phyloP scores from a whole-genome alignment of 305 asterid species.

The Fraxinus sp. region DNA sequence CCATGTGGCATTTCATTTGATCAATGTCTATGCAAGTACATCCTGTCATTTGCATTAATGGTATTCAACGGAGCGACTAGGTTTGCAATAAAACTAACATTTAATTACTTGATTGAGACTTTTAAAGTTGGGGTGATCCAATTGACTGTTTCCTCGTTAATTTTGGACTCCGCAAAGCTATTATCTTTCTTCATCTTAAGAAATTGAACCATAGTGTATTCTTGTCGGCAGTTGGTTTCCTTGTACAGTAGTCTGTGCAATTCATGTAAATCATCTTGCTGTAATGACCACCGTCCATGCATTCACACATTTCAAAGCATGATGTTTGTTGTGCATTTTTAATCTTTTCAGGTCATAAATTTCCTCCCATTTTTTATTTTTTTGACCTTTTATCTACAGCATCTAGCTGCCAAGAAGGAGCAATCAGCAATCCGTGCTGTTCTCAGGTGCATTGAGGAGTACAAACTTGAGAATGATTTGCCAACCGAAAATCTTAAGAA shows the following conservation, averaged over 20 bases:
- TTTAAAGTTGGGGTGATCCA: background rate
- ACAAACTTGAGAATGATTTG: constrained; percentile 80
- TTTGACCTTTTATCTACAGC: constrained; percentile 41
- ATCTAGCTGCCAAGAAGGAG: constrained; percentile 93
- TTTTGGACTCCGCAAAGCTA: background rate
- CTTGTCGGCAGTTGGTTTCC: background rate
- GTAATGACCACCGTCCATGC: background rate
- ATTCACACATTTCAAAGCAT: background rate
- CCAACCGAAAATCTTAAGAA: constrained; percentile 82
- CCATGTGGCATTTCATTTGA: background rate
- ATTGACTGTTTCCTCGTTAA: background rate
- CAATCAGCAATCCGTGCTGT: constrained; percentile 94
- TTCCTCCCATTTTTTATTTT: background rate
- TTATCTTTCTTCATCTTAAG: background rate
- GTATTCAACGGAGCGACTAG: background rate
- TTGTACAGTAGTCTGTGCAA: background rate
- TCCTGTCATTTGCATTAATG: background rate
- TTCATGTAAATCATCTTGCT: background rate
- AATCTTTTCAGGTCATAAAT: background rate
- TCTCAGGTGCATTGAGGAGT: constrained; percentile 87
- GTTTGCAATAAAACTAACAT: background rate
- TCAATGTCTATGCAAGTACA: background rate
- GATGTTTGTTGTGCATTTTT: background rate
- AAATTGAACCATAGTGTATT: background rate
- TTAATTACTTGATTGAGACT: background rate